Evolutionary conservation across 305 asterid species (phyloP), one percentile per base, ranked within the genome.

Genomic region (Andrographis paniculata): DNA sequence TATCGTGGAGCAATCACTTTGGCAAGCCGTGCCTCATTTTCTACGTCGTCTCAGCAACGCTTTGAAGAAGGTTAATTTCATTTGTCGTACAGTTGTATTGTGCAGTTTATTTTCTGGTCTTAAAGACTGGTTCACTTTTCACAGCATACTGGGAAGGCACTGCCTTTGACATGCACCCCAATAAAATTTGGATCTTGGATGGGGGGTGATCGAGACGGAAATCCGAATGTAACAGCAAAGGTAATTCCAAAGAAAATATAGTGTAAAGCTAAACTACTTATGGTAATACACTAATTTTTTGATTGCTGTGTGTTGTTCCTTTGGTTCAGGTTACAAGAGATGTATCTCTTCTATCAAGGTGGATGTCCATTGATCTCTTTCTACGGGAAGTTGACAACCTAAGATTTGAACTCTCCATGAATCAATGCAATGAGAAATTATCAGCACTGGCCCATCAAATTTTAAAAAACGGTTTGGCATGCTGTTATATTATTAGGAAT

Each of bases 201-300:
- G 94, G 99, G 99, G 18, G 99, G 96, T 37, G 99, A 91, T 72
- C 80, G 96, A 55, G 96, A 91, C 73, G 99, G 99, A 68, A 91
- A 91, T 69, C 99, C 96, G 57, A 91, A 83, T 60, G 99, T 91
- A 63, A 91, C 99, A 5, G 80, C 96, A 68, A 83, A 91, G 99
- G 98, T 80, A 65, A 71, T 56, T n/a, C n/a, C n/a, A n/a, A n/a
- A n/a, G n/a, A n/a, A n/a, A n/a, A n/a, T n/a, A n/a, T n/a, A n/a
- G n/a, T n/a, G n/a, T n/a, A n/a, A n/a, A n/a, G n/a, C n/a, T n/a
- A n/a, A n/a, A n/a, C n/a, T n/a, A n/a, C n/a, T n/a, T n/a, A n/a
- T n/a, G n/a, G n/a, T n/a, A n/a, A n/a, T n/a, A n/a, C n/a, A n/a
- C n/a, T n/a, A n/a, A n/a, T n/a, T n/a, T n/a, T 35, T 15, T 10